A percentile compares a stretch with the other conserved stretches of the same genome.
These are phyloP conservation scores for Boletus insuetus DNA, from an alignment of 768 basidiomycete genomes.

Conservation along the genomic window DNA sequence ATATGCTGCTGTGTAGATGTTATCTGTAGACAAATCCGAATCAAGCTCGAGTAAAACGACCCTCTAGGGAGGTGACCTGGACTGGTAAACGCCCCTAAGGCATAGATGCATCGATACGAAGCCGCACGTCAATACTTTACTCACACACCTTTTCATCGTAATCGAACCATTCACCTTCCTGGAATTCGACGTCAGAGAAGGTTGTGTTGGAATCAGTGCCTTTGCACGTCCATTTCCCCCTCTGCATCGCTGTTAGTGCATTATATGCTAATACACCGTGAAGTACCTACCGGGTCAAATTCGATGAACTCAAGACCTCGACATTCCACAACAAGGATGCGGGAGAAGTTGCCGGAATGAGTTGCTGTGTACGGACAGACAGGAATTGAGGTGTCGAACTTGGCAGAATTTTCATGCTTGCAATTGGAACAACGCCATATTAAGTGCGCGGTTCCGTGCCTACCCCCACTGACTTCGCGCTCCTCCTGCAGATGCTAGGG, in stretches of 20 bases:
- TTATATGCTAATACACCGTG: neutral
- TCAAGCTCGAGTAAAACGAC: constrained; percentile 66
- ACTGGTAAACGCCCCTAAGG: constrained; percentile 61
- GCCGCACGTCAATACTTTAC: too few relatives aligned
- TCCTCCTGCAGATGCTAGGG: constrained; percentile 49
- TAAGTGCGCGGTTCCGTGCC: constrained; percentile 69
- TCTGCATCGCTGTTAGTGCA: constrained; percentile 36
- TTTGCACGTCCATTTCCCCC: constrained; percentile 71
- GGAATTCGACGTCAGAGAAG: constrained; percentile 62
- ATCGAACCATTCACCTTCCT: constrained; percentile 67
- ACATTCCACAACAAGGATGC: constrained; percentile 76
- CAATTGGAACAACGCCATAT: constrained; percentile 79
- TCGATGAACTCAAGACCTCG: constrained; percentile 79
- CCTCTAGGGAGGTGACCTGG: constrained; percentile 63
- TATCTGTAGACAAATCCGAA: neutral
- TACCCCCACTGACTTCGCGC: constrained; percentile 61
- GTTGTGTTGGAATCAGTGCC: constrained; percentile 53
- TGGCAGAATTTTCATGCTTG: constrained; percentile 80
- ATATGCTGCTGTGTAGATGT: neutral
- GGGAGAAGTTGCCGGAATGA: constrained; percentile 56
- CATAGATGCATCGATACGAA: neutral
- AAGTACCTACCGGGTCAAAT: constrained; percentile 67
- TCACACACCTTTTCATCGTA: constrained; percentile 82
- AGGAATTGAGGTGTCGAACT: constrained; percentile 57
- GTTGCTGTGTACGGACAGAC: constrained; percentile 58